Evolutionary conservation across 306 rosid species (phyloP).

Genomic region (Abrus pulchellus): DNA sequence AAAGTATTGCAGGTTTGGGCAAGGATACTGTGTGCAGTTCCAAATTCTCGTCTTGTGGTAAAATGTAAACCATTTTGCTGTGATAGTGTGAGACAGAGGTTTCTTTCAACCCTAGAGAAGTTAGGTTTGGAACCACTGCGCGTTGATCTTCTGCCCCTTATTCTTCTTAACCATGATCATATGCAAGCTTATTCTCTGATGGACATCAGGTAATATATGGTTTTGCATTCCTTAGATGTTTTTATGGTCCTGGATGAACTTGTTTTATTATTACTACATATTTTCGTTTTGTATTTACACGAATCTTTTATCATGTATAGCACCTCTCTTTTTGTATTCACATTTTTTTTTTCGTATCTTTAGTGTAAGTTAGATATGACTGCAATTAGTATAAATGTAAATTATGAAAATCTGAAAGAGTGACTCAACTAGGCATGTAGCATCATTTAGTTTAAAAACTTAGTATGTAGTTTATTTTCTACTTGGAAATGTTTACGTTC

Average conservation of each 20-base stretch:
- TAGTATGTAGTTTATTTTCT: background rate
- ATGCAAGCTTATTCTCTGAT: conserved; percentile 99
- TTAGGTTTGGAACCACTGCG: conserved; percentile 94
- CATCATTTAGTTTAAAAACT: background rate
- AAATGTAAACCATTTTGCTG: conserved; percentile 99
- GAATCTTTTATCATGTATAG: background rate
- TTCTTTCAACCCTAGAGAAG: conserved; percentile 86
- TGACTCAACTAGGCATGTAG: conserved; percentile 2
- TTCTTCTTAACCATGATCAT: conserved; percentile 95
- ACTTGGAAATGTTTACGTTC: background rate
- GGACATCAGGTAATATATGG: conserved; percentile 88
- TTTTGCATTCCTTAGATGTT: conserved; percentile 32
- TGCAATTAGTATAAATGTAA: background rate
- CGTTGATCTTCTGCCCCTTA: conserved; percentile 96
- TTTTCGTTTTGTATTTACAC: conserved; percentile 9
- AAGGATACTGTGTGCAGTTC: conserved; percentile 85
- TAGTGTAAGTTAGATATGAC: background rate
- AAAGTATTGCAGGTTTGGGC: conserved; percentile 97
- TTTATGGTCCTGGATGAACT: conserved; percentile 15
- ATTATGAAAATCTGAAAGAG: background rate
- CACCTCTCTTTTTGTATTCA: background rate
- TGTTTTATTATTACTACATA: conserved; percentile 9
- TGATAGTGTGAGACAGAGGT: conserved; percentile 92
- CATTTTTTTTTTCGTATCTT: background rate
- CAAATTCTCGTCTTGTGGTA: conserved; percentile 97